Base-by-base conservation (phyloP, 495 filamentous ascomycete species). In the Xylaria sp. region DNA sequence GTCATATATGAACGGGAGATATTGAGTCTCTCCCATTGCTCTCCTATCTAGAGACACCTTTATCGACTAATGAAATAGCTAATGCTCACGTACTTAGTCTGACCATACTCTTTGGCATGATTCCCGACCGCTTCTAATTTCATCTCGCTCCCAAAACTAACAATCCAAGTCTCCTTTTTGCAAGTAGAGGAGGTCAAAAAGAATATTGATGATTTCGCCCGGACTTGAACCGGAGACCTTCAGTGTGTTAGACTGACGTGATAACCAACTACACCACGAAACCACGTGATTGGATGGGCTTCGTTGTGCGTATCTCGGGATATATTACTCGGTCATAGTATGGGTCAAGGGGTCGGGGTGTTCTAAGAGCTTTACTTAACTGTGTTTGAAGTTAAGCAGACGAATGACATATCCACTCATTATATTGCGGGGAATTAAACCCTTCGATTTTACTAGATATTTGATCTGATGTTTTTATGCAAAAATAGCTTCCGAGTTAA, bases 181-280 rank as follows among this genome's bases (percentile, higher is more conserved):
- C 2, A 66, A 21, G 17, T 14, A 26, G 19, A 24, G 15, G 8
- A 67, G n/a, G 19, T 7, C 19, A 59, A 67, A 35, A 52, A 40
- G 11, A 0, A 41, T 1, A 55, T 3, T 9, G 0, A 17, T 67
- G 64, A 67, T 67, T 67, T 67, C 64, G 48, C 64, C 64, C 64
- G 64, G 64, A 67, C 64, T 67, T 67, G 64, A 67, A 67, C 64
- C 64, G 64, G 64, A 67, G 64, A 67, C 62, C 62, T 65, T 65
- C 62, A 65, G 62, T 65, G 62, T 65, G 62, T 65, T 65, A 65
- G 57, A 59, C 57, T 59, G 57, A 59, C 57, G 57, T 59, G 57
- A 59, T 59, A 59, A 59, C 57, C 57, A 59, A 59, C 64, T 67
- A 67, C 64, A 67, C 64, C 64, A 67, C 48, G 64, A 67, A 67